phyloP scores from a whole-genome alignment of 768 basidiomycete genomes.

The Macrolepiota albuminosa region DNA sequence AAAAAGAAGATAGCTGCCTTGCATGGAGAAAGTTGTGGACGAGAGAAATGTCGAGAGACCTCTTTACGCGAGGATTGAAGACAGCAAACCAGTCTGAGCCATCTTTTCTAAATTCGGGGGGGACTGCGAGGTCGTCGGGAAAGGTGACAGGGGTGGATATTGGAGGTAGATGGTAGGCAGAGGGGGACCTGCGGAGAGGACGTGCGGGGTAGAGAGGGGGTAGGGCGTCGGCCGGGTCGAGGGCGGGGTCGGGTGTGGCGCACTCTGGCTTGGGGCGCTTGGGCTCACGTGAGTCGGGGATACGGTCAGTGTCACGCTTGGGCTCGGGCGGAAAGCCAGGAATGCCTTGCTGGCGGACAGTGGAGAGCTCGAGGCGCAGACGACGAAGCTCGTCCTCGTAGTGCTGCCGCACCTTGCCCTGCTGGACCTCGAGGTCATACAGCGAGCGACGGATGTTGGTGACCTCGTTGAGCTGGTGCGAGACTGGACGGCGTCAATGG shows the following conservation, averaged over 20 bases:
- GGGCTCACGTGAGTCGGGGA: slow-evolving; percentile 29
- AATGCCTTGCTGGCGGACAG: slow-evolving; percentile 17
- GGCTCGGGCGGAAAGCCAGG: slow-evolving; percentile 12
- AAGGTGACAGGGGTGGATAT: slow-evolving; percentile 24
- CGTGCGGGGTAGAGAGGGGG: slow-evolving; percentile 11
- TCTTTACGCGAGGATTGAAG: slow-evolving; percentile 77
- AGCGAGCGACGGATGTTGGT: slow-evolving; percentile 85
- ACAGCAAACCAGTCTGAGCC: slow-evolving; percentile 87
- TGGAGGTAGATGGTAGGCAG: slow-evolving; percentile 16
- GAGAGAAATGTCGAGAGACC: slow-evolving; percentile 70
- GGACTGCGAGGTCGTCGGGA: slow-evolving; percentile 42
- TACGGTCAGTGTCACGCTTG: slow-evolving; percentile 21
- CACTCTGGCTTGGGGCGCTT: slow-evolving; percentile 13
- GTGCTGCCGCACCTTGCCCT: slow-evolving; percentile 78
- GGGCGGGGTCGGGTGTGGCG: slow-evolving; percentile 15
- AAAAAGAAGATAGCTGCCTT: slow-evolving; percentile 47
- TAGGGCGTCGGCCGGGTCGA: slow-evolving; percentile 25
- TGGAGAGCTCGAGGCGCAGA: slow-evolving; percentile 64
- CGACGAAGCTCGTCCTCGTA: slow-evolving; percentile 83
- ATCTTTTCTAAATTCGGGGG: slow-evolving; percentile 60
- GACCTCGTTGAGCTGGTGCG: slow-evolving; percentile 83
- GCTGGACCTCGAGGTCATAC: slow-evolving; percentile 88
- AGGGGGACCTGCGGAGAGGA: slow-evolving; percentile 11
- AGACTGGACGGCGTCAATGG: slow-evolving; percentile 31
- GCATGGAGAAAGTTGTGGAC: slow-evolving; percentile 86